phyloP scores from a whole-genome alignment of 352 stramenopile species.

The Achlya hypogyna region DNA sequence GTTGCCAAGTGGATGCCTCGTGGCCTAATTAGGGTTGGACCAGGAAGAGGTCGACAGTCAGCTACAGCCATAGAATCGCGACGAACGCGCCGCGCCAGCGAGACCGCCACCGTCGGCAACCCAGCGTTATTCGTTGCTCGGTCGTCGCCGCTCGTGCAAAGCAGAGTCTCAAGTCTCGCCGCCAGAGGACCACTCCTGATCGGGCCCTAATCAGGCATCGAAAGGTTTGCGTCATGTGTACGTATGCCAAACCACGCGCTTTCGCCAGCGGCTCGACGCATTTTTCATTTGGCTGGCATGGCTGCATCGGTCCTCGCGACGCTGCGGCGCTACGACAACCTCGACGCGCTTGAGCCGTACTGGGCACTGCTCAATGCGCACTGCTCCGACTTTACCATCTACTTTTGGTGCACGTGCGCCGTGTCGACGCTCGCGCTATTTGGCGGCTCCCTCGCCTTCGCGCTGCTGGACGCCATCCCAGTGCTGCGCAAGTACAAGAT shows the following conservation, averaged over 20 bases:
- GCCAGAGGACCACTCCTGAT: no score
- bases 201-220: no score
- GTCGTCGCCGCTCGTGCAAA: no score
- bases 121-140: no score
- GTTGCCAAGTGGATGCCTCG: no score
- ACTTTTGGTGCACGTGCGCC: background rate
- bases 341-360: background rate
- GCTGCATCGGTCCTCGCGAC: background rate
- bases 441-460: conserved; percentile 12
- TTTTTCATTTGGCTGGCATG: background rate
- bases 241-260: no score
- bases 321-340: conserved; percentile 2
- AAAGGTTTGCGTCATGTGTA: conserved; percentile 2
- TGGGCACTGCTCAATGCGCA: background rate
- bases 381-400: background rate
- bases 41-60: no score
- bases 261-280: background rate
- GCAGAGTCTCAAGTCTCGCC: no score
- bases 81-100: no score
- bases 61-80: no score
- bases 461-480: conserved; percentile 3
- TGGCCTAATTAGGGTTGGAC: no score
- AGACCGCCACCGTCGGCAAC: no score
- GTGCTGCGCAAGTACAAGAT: conserved; percentile 16
- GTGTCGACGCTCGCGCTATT: conserved; percentile 1